Percentiles rank a stretch among this genome's conserved stretches.
These are phyloP conservation scores for Leucosporidium yakuticum DNA, from an alignment of 768 basidiomycete genomes.

Conservation along the genomic window DNA sequence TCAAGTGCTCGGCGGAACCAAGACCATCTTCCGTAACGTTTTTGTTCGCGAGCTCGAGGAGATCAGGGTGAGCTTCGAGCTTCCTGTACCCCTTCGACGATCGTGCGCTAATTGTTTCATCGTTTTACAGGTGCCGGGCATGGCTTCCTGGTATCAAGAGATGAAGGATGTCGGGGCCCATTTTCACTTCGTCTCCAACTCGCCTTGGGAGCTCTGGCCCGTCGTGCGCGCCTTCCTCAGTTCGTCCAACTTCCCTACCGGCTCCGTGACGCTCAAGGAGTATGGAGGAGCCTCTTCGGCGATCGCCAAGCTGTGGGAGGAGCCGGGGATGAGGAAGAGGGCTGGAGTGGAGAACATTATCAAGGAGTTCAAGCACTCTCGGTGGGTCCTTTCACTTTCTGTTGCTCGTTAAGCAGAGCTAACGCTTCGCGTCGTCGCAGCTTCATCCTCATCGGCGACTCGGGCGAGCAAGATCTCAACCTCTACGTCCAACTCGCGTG, in stretches of 20 bases:
- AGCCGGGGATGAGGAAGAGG: slow-evolving; percentile 70
- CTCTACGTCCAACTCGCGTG: slow-evolving; percentile 71
- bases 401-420: slow-evolving; percentile 51
- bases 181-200: slow-evolving; percentile 90
- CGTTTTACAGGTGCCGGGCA: slow-evolving; percentile 29
- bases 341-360: slow-evolving; percentile 59
- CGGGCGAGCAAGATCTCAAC: slow-evolving; percentile 92
- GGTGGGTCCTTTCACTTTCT: slow-evolving; percentile 10
- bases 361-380: slow-evolving; percentile 13
- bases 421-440: not conserved
- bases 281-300: slow-evolving; percentile 72
- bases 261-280: slow-evolving; percentile 54
- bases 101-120: not conserved
- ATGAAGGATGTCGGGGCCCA: slow-evolving; percentile 53
- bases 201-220: slow-evolving; percentile 61
- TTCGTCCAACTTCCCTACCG: slow-evolving; percentile 62
- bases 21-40: slow-evolving; percentile 79
- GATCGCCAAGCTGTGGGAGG: slow-evolving; percentile 74
- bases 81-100: too few relatives aligned
- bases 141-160: slow-evolving; percentile 41
- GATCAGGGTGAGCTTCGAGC: slow-evolving; percentile 57
- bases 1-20: slow-evolving; percentile 68
- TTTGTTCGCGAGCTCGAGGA: slow-evolving; percentile 81
- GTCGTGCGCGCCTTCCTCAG: slow-evolving; percentile 69
- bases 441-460: slow-evolving; percentile 85